Evolutionary conservation across 164 flowering plant genomes (phyloP).

Genomic region (Magnolia officinalis): DNA sequence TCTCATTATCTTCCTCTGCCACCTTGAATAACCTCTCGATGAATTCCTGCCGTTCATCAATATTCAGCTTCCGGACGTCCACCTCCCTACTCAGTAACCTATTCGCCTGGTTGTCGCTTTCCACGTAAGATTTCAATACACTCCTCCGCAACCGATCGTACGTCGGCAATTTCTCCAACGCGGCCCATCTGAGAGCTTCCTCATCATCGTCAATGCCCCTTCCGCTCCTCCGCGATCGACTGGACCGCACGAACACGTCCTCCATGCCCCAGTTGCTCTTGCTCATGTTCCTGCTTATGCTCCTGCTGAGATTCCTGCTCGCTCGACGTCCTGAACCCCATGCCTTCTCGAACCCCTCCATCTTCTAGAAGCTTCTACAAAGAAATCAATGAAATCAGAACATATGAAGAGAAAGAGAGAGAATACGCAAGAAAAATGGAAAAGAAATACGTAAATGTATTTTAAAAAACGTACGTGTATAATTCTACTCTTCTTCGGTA

Average conservation of each 20-base stretch:
- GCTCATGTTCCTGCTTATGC: slow-evolving; percentile 49
- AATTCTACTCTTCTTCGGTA: neutral
- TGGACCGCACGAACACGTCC: slow-evolving; percentile 41
- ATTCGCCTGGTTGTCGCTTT: slow-evolving; percentile 18
- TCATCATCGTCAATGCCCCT: slow-evolving; percentile 58
- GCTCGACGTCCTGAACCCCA: slow-evolving; percentile 21
- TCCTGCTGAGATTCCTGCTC: slow-evolving; percentile 23
- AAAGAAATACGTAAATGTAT: neutral
- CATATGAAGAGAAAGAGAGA: neutral
- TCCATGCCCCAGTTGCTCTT: slow-evolving; percentile 55
- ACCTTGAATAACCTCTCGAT: slow-evolving; percentile 31
- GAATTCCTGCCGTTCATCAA: slow-evolving; percentile 49
- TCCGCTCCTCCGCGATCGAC: slow-evolving; percentile 32
- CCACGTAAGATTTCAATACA: slow-evolving; percentile 52
- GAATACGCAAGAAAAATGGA: neutral
- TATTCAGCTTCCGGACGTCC: slow-evolving; percentile 68
- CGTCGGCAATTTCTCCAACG: slow-evolving; percentile 82
- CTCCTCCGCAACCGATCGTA: slow-evolving; percentile 76
- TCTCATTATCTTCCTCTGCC: slow-evolving; percentile 43
- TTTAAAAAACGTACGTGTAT: neutral
- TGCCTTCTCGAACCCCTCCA: slow-evolving; percentile 29
- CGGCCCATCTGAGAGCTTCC: slow-evolving; percentile 87
- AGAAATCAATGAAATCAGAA: neutral
- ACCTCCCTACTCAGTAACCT: slow-evolving; percentile 48
- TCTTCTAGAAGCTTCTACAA: slow-evolving; percentile 7